Conservation (phyloP, 2,329 filamentous ascomycete genomes). For the Calonectria pteridis region DNA sequence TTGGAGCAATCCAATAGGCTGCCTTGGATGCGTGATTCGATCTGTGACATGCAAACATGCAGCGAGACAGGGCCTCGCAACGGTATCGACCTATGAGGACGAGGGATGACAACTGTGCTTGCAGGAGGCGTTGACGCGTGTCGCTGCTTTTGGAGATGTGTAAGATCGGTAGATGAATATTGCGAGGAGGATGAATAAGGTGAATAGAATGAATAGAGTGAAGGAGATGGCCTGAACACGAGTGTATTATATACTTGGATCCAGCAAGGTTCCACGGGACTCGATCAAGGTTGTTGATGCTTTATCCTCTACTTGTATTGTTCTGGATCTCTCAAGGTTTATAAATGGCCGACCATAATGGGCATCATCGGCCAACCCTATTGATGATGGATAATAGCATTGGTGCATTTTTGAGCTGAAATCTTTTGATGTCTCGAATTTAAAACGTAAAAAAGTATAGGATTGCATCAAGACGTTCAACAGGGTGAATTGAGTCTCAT, state of each 20-base stretch:
- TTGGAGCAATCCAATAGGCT: background rate
- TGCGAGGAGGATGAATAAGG: background rate
- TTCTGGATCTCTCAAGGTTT: background rate
- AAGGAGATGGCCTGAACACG: background rate
- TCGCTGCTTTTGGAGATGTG: background rate
- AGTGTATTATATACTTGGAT: background rate
- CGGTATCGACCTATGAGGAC: background rate
- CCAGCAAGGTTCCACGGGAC: background rate
- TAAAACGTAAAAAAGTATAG: background rate
- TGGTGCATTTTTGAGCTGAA: too few species aligned
- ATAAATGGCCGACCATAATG: too few species aligned
- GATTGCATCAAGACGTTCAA: background rate
- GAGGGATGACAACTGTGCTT: background rate
- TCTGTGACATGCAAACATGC: background rate
- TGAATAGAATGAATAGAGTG: background rate
- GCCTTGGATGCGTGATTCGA: background rate
- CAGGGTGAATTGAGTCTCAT: background rate
- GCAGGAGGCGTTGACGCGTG: constrained; percentile 1
- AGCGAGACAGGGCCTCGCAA: background rate
- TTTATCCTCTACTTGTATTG: too few species aligned
- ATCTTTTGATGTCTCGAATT: too few species aligned
- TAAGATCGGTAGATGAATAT: background rate
- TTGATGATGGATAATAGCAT: background rate
- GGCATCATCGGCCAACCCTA: background rate
- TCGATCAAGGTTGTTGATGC: background rate